phyloP scores from a whole-genome alignment of 2,329 filamentous ascomycete species.

The Cordyceps militaris region DNA sequence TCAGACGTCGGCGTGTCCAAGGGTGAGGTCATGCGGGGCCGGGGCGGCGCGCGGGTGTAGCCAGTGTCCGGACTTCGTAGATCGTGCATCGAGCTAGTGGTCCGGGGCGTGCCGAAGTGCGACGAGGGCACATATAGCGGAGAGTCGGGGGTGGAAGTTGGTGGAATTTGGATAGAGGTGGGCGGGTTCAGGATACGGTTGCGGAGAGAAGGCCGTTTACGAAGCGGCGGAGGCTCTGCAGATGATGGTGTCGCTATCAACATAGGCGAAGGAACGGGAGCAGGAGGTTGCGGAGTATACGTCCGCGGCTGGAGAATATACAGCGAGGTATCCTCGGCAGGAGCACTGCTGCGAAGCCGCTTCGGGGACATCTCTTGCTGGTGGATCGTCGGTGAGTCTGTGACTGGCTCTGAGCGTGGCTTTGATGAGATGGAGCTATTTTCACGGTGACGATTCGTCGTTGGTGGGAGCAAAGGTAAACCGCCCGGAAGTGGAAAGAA shows the following conservation, averaged over 20 bases:
- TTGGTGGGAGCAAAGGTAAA: constrained; percentile 11
- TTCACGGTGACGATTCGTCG: not conserved
- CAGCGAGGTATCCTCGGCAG: constrained; percentile 31
- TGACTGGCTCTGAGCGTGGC: not conserved
- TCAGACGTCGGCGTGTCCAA: constrained; percentile 30
- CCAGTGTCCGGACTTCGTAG: constrained; percentile 7
- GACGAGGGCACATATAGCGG: constrained; percentile 23
- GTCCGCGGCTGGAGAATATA: constrained; percentile 51
- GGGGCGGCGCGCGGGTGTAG: not conserved
- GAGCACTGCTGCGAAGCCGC: not conserved
- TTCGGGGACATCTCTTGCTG: not conserved
- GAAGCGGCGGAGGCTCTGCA: constrained; percentile 19
- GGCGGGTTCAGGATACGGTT: constrained; percentile 46
- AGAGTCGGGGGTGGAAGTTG: constrained; percentile 22
- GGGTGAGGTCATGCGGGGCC: not conserved
- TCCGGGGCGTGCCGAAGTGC: constrained; percentile 27
- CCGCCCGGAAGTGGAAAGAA: constrained; percentile 11
- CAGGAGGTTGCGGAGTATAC: constrained; percentile 46
- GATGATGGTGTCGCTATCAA: constrained; percentile 22
- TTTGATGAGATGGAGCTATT: constrained; percentile 4
- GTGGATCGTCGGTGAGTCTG: not conserved
- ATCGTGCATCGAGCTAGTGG: constrained; percentile 5
- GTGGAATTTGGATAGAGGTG: constrained; percentile 47
- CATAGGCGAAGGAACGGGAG: constrained; percentile 42
- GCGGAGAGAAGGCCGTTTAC: constrained; percentile 41